Evolutionary conservation across 805 yeast genomes (phyloP).

Genomic region (Schwanniomyces sp.): DNA sequence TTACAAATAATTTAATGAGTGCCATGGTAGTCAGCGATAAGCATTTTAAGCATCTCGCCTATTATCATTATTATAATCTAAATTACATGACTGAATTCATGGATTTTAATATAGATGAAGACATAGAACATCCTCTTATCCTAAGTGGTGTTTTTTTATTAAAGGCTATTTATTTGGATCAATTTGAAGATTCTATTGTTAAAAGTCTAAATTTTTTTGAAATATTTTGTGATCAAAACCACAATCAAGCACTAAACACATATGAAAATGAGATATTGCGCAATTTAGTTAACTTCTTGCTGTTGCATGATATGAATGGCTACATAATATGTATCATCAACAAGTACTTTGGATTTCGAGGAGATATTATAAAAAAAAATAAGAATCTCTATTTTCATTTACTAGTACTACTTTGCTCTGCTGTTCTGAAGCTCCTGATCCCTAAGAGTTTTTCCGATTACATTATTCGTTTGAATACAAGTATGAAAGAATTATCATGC

Average conservation of each 20-base stretch:
- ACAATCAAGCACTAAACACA: not conserved
- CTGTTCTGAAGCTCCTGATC: slow-evolving; percentile 7
- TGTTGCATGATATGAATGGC: slow-evolving; percentile 24
- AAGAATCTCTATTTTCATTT: not conserved
- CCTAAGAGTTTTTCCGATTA: slow-evolving; percentile 12
- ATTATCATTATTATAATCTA: slow-evolving; percentile 20
- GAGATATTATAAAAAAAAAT: not conserved
- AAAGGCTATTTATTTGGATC: slow-evolving; percentile 17
- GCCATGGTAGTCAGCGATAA: slow-evolving; percentile 10
- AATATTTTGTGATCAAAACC: slow-evolving; percentile 10
- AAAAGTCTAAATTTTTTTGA: slow-evolving; percentile 13
- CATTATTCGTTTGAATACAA: slow-evolving; percentile 13
- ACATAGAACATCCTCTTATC: slow-evolving; percentile 10
- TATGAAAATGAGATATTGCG: slow-evolving; percentile 31
- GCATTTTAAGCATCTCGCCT: slow-evolving; percentile 8
- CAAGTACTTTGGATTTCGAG: slow-evolving; percentile 7
- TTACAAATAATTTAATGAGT: slow-evolving; percentile 17
- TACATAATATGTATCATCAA: slow-evolving; percentile 18
- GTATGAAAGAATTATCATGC: slow-evolving; percentile 7
- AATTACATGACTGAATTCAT: slow-evolving; percentile 13
- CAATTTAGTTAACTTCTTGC: slow-evolving; percentile 19
- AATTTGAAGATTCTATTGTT: slow-evolving; percentile 20
- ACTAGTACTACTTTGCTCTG: slow-evolving; percentile 9
- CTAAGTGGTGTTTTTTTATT: slow-evolving; percentile 22
- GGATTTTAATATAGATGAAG: slow-evolving; percentile 6